phyloP scores from a whole-genome alignment of 2,329 filamentous ascomycete genomes.

The Tolypocladium paradoxum region DNA sequence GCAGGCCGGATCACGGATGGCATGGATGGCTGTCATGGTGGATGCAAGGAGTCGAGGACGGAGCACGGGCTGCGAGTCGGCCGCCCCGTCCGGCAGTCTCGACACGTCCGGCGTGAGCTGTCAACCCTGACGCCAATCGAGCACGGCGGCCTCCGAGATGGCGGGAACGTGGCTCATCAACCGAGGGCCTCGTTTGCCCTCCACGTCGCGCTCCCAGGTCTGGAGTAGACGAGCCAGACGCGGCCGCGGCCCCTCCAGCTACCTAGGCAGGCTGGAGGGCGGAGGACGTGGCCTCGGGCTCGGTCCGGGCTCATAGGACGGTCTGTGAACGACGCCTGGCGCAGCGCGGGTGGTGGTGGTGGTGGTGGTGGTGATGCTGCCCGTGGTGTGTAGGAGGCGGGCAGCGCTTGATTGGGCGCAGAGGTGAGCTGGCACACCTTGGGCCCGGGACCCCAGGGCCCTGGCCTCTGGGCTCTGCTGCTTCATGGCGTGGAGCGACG shows the following conservation, averaged over 20 bases:
- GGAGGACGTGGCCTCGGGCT: background rate
- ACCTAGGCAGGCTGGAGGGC: too few relatives aligned
- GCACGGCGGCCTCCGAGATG: background rate
- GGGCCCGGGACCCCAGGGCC: background rate
- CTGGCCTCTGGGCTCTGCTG: conserved; percentile 1
- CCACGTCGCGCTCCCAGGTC: background rate
- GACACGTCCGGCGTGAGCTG: too few relatives aligned
- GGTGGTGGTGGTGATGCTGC: background rate
- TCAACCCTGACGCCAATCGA: background rate
- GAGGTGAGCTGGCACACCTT: conserved; percentile 12
- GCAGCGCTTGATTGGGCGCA: conserved; percentile 18
- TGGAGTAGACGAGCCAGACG: background rate
- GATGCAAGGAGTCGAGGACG: too few relatives aligned
- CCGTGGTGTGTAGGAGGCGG: background rate
- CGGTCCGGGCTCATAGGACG: too few relatives aligned
- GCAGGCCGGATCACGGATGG: background rate
- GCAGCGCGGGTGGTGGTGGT: background rate
- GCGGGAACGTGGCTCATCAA: background rate
- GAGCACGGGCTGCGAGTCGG: too few relatives aligned
- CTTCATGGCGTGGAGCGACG: conserved; percentile 16
- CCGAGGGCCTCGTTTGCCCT: background rate
- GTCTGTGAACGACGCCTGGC: background rate
- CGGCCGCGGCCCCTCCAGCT: too few relatives aligned
- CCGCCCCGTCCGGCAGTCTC: too few relatives aligned
- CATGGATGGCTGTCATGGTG: too few relatives aligned